Evolutionary conservation across 495 filamentous ascomycete genomes (phyloP).

Genomic region (Stereocaulon alpinum): DNA sequence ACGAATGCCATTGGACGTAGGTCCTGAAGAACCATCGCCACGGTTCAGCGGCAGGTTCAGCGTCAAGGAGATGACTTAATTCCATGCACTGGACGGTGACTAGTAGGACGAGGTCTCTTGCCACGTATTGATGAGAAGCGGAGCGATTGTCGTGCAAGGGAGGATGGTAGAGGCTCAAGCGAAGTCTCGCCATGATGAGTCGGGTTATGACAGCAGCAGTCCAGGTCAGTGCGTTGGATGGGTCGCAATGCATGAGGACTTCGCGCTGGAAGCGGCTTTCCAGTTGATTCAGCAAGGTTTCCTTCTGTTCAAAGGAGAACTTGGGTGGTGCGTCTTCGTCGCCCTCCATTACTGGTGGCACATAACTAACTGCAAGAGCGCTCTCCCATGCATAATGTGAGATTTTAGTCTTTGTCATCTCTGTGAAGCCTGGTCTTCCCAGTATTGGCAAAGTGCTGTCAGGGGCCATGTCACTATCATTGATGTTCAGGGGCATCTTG

Average conservation of each 20-base stretch:
- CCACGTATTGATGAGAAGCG: conserved; percentile 1
- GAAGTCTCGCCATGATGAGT: conserved; percentile 15
- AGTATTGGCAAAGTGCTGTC: conserved; percentile 12
- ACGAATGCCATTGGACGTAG: conserved; percentile 39
- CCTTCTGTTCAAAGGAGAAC: conserved; percentile 8
- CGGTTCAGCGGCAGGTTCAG: conserved; percentile 13
- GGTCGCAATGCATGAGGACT: conserved; percentile 16
- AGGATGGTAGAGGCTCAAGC: conserved; percentile 19
- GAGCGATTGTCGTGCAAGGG: conserved; percentile 6
- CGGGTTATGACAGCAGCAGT: conserved; percentile 16
- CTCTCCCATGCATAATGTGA: conserved; percentile 11
- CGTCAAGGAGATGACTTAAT: conserved; percentile 13
- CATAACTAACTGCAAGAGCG: conserved; percentile 1
- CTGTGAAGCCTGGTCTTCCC: conserved; percentile 15
- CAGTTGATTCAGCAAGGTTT: conserved; percentile 1
- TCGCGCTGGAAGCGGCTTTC: conserved; percentile 12
- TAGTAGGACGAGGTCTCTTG: conserved; percentile 13
- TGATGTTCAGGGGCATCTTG: conserved; percentile 43
- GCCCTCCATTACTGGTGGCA: conserved; percentile 5
- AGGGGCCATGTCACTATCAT: conserved; percentile 20
- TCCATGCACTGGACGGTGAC: conserved; percentile 18
- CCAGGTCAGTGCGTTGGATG: conserved; percentile 15
- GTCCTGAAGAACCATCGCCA: conserved; percentile 35
- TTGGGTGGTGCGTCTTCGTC: background rate
- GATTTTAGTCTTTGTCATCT: conserved; percentile 17